Percentiles rank a stretch among this genome's conserved stretches.
Evolutionary conservation across 2,329 filamentous ascomycete species (phyloP).

Genomic region (Sodiomyces alkalinus): DNA sequence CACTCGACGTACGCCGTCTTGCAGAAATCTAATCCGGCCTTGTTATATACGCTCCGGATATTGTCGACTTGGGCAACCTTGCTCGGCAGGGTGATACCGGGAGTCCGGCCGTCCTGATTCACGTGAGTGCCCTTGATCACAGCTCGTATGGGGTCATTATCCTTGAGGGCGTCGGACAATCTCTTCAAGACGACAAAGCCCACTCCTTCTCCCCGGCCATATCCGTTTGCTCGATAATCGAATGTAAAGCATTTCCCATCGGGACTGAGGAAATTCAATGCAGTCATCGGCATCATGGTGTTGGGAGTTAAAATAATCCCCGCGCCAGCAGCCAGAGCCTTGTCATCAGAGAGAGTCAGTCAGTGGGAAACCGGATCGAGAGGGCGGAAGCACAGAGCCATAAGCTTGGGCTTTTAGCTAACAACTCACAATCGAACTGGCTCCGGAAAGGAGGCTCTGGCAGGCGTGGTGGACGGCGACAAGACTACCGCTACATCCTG

Average conservation of each 20-base stretch:
- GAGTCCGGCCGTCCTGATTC: constrained; percentile 44
- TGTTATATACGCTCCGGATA: constrained; percentile 30
- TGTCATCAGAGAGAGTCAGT: constrained; percentile 6
- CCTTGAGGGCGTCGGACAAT: constrained; percentile 38
- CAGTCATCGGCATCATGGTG: constrained; percentile 41
- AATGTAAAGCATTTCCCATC: constrained; percentile 37
- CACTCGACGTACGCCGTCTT: constrained; percentile 40
- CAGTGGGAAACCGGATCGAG: not conserved
- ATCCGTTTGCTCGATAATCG: constrained; percentile 45
- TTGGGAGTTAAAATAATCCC: constrained; percentile 38
- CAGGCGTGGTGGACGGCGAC: constrained; percentile 38
- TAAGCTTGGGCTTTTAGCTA: too few relatives aligned
- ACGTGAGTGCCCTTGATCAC: constrained; percentile 37
- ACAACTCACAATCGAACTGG: constrained; percentile 27
- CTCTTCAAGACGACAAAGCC: constrained; percentile 45
- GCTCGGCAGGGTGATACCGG: constrained; percentile 43
- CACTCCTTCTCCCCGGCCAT: constrained; percentile 48
- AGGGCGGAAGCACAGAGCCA: constrained; percentile 4
- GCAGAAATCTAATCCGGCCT: constrained; percentile 24
- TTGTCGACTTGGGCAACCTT: constrained; percentile 33
- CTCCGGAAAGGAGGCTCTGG: constrained; percentile 29
- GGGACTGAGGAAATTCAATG: constrained; percentile 34
- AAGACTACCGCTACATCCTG: constrained; percentile 41
- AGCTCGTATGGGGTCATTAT: constrained; percentile 42
- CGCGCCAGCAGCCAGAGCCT: constrained; percentile 34